Evolutionary conservation across 2,329 filamentous ascomycete species (phyloP).

Genomic region (Venturia pyrina): DNA sequence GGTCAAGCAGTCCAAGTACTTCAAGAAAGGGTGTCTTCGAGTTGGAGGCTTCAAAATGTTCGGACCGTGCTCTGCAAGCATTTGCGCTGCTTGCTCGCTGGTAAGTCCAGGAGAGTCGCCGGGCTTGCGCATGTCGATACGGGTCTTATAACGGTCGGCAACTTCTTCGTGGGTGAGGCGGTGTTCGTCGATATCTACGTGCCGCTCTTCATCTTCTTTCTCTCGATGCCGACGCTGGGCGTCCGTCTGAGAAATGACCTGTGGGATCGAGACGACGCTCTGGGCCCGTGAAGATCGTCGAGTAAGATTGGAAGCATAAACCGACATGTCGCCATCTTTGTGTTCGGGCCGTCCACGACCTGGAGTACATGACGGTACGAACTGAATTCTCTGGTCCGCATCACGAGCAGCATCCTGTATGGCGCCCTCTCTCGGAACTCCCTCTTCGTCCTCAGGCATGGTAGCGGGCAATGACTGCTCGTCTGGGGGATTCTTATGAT

Average conservation of each 20-base stretch:
- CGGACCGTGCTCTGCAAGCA: slow-evolving; percentile 1
- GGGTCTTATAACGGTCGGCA: slow-evolving; percentile 3
- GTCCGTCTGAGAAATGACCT: slow-evolving; percentile 3
- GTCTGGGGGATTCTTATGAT: background rate
- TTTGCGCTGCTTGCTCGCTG: background rate
- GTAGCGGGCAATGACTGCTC: background rate
- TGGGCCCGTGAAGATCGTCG: background rate
- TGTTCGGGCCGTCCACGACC: background rate
- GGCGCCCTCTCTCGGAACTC: too few species aligned
- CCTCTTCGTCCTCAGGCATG: background rate
- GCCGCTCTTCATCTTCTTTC: background rate
- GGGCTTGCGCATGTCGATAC: background rate
- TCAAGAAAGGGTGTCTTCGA: background rate
- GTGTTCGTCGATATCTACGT: slow-evolving; percentile 8
- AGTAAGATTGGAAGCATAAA: background rate
- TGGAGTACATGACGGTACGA: background rate
- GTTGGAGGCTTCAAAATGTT: slow-evolving; percentile 1
- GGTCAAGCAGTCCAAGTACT: slow-evolving; percentile 2
- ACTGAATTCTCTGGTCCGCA: background rate
- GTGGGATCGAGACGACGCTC: background rate
- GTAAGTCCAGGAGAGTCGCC: background rate
- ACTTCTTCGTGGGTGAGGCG: slow-evolving; percentile 3
- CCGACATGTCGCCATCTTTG: background rate
- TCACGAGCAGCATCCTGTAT: background rate
- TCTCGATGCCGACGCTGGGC: background rate